Evolutionary conservation across 164 flowering plant genomes (phyloP), one percentile per base, ranked within the genome.

Genomic region (Umbellularia californica): DNA sequence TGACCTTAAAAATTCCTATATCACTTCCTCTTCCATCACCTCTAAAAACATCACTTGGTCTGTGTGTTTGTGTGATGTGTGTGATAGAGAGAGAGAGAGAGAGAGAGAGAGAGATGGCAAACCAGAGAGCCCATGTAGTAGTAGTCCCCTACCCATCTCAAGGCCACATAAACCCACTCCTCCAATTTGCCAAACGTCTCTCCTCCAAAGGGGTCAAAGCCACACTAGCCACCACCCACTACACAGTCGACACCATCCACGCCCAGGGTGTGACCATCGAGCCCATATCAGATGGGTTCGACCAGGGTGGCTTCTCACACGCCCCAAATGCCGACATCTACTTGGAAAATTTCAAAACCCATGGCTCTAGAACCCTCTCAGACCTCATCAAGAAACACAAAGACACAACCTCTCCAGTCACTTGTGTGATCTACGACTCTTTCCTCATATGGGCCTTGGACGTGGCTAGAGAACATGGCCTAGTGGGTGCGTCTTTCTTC

Each of bases 151-250:
- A 22, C 72, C 80, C 81, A 10, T 12, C 27, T 58, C 82, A 79
- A 75, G 80, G 80, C 70, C 82, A 80, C 33, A 72, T 80, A 58
- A 77, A 82, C 65, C 81, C 78, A 25, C 72, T 82, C 79, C 70
- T 77, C 25, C 75, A 82, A 63, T 80, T 79, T 62, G 65, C 84
- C 20, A 76, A 76, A 19, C 73, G 71, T 1, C 47, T 69, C 41
- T 51, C 71, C 13, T 69, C 71, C 28, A 69, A 22, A 69, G 71
- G 71, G 1, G 0, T 69, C 58, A 47, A 69, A 23, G 75, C n/a
- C 47, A 73, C 79, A n/a, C 65, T 84, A 9, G 55, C 74, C 65
- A 71, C 75, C 60, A 71, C 85, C 73, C 22, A 52, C 66, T 63
- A 25, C 76, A 71, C 66, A 63, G 12, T 20, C 71, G 71, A 76